Base-by-base conservation (phyloP, 768 basidiomycete species). In the Ramaria rubella region DNA sequence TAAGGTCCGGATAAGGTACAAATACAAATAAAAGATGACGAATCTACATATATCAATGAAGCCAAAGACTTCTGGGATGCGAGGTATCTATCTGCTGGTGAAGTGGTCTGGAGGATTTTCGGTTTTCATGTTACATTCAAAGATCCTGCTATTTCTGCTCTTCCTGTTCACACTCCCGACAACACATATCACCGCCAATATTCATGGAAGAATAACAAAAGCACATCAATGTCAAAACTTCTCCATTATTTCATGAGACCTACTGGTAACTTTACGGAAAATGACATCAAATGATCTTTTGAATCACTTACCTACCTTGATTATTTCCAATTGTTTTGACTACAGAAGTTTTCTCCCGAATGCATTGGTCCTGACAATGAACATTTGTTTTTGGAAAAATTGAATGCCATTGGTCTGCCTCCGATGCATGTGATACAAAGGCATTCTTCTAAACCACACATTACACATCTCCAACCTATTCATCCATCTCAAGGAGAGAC, bases 61-160 rank as follows among this genome's bases (percentile, higher is more conserved):
- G 71, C 75, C 38, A 63, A 67, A 24, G 70, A 75, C 4, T 73
- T 60, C 24, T 68, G 67, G 67, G 64, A 67, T n/a, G 72, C 58
- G 0, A 60, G 67, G 0, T 74, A 74, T 55, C 63, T 73, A 0
- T 70, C 70, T 4, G 68, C 70, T 1, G 65, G 64, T 7, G 70
- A 76, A 59, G 72, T 69, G 1, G 61, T 65, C 4, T 74, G 74
- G 75, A 55, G 68, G 3, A 72, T 73, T 27, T 46, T 73, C 0
- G 70, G 69, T 0, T 75, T 66, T 49, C 61, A 69, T 21, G 64
- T 76, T 33, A 66, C 69, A 0, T 34, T 58, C 6, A 73, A 73
- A 45, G 55, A 62, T 0, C 75, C 75, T 21, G 59, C 64, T 1
- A 72, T 76, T 0, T 69, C 66, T 0, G 5, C 63, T 0, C 63